phyloP scores from a whole-genome alignment of 2,329 filamentous ascomycete species.

The Fusarium sp. region DNA sequence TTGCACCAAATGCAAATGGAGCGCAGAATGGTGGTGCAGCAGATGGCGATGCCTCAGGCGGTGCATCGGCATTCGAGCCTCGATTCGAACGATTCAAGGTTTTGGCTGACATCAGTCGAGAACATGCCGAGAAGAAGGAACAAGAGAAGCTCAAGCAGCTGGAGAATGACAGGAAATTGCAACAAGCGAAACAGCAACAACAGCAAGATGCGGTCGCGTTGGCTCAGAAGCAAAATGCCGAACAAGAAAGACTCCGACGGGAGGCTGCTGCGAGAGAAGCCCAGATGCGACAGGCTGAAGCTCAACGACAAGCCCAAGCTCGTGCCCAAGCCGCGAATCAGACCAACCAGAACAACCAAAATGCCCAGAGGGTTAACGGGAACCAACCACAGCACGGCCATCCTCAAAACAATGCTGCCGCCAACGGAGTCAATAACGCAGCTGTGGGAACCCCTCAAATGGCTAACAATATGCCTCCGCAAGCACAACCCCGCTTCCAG shows the following conservation, averaged over 20 bases:
- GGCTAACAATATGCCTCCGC: constrained; percentile 52
- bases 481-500: constrained; percentile 61
- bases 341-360: constrained; percentile 44
- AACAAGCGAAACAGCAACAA: constrained; percentile 58
- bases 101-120: constrained; percentile 83
- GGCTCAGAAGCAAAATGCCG: constrained; percentile 57
- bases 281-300: constrained; percentile 52
- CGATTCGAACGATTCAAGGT: constrained; percentile 93
- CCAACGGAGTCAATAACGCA: constrained; percentile 55
- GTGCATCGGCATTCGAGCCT: constrained; percentile 80
- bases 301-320: constrained; percentile 51
- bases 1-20: constrained; percentile 69
- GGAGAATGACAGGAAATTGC: constrained; percentile 67
- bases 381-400: constrained; percentile 51
- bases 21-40: constrained; percentile 67
- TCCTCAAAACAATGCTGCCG: constrained; percentile 52
- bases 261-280: constrained; percentile 53
- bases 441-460: constrained; percentile 53
- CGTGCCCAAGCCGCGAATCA: constrained; percentile 48
- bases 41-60: constrained; percentile 80
- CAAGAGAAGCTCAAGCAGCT: constrained; percentile 78
- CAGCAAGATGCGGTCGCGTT: constrained; percentile 59
- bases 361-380: constrained; percentile 42
- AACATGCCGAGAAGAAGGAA: constrained; percentile 81
- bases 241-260: constrained; percentile 53